Percentiles rank a stretch among this genome's conserved stretches.
phyloP scores from a whole-genome alignment of 83 land plant genomes.

The Isoetes engelmannii region DNA sequence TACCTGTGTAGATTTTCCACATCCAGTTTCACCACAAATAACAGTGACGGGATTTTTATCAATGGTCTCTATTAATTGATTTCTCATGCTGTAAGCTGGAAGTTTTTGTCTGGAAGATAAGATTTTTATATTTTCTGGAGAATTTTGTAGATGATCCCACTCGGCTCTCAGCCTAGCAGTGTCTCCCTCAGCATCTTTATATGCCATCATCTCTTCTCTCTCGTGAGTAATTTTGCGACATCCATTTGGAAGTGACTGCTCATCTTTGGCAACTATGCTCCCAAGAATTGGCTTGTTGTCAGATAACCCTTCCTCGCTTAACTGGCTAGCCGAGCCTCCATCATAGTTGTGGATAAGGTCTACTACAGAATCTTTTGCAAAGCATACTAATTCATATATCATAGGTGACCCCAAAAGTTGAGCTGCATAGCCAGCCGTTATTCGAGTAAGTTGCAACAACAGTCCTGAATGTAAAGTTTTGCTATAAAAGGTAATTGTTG shows the following conservation, averaged over 20 bases:
- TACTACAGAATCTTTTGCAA: conserved; percentile 18
- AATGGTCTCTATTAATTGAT: conserved; percentile 16
- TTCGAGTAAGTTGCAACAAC: conserved; percentile 25
- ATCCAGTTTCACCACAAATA: conserved; percentile 26
- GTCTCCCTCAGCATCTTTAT: neutral
- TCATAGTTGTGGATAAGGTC: conserved; percentile 11
- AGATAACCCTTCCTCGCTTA: no score
- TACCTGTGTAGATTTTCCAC: conserved; percentile 32
- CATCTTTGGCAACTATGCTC: no score
- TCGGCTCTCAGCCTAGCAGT: conserved; percentile 22
- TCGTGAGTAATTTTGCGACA: no score
- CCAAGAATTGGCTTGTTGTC: no score
- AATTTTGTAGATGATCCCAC: conserved; percentile 25
- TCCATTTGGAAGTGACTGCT: no score
- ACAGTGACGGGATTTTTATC: conserved; percentile 19
- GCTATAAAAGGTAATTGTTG: conserved; percentile 26
- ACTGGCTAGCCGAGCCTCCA: no score
- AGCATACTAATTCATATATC: conserved; percentile 30
- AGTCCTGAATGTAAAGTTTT: conserved; percentile 11
- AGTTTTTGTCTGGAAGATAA: conserved; percentile 23
- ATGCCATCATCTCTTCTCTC: neutral
- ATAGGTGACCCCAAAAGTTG: conserved; percentile 22
- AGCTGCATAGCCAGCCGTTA: conserved; percentile 19
- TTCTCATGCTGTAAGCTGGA: conserved; percentile 20
- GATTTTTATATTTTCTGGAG: conserved; percentile 21